phyloP scores from a whole-genome alignment of 2,329 filamentous ascomycete species.

The Penicillium sp. region DNA sequence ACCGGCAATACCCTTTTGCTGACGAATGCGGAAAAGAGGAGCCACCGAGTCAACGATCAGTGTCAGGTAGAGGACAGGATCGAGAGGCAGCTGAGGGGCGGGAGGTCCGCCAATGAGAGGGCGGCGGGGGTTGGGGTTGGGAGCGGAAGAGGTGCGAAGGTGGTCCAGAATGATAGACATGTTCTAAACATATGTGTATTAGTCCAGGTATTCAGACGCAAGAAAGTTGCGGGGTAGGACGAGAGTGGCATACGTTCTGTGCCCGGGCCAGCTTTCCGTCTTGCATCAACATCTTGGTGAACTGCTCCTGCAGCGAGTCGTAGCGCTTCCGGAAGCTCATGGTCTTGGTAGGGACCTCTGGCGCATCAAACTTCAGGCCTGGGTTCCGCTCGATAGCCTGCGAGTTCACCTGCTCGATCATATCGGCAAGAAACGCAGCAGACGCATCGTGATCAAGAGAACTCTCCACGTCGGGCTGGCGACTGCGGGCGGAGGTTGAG shows the following conservation, averaged over 20 bases:
- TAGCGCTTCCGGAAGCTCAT: slow-evolving; percentile 76
- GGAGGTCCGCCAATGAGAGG: slow-evolving; percentile 67
- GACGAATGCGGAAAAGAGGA: slow-evolving; percentile 77
- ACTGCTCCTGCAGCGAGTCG: slow-evolving; percentile 77
- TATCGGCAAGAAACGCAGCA: slow-evolving; percentile 34
- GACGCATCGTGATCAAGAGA: slow-evolving; percentile 29
- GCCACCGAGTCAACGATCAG: slow-evolving; percentile 90
- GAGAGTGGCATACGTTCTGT: slow-evolving; percentile 64
- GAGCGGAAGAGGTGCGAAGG: slow-evolving; percentile 80
- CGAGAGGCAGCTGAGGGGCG: slow-evolving; percentile 74
- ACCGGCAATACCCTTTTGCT: slow-evolving; percentile 74
- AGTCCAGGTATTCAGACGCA: not conserved
- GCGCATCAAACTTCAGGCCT: slow-evolving; percentile 77
- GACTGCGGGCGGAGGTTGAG: slow-evolving; percentile 53
- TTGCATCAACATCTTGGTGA: slow-evolving; percentile 87
- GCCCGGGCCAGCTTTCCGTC: slow-evolving; percentile 87
- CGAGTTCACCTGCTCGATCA: slow-evolving; percentile 37
- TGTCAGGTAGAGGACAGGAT: slow-evolving; percentile 85
- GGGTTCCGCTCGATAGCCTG: slow-evolving; percentile 39
- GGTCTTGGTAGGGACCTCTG: slow-evolving; percentile 62
- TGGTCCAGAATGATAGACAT: slow-evolving; percentile 78
- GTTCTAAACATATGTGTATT: slow-evolving; percentile 56
- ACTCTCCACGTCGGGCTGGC: slow-evolving; percentile 31
- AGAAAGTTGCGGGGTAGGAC: slow-evolving; percentile 4
- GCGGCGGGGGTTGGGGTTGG: slow-evolving; percentile 67